phyloP scores from a whole-genome alignment of 805 yeast genomes.

The Maudiozyma saulgeensis region DNA sequence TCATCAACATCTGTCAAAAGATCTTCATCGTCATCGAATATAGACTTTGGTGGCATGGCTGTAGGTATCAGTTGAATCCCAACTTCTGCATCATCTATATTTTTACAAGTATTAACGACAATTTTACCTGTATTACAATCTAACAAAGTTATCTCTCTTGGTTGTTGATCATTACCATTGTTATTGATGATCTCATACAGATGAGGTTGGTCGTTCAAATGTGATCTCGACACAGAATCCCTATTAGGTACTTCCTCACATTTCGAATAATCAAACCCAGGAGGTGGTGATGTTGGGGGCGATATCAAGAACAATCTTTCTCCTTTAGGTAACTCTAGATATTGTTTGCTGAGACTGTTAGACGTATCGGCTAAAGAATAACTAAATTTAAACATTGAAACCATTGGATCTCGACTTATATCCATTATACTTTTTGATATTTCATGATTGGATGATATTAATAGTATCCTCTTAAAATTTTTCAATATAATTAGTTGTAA shows the following conservation, averaged over 20 bases:
- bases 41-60: slow-evolving; percentile 31
- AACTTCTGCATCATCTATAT: neutral
- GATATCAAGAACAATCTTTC: slow-evolving; percentile 32
- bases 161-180: neutral
- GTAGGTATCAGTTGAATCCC: slow-evolving; percentile 20
- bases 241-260: slow-evolving; percentile 31
- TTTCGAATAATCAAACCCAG: slow-evolving; percentile 31
- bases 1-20: neutral
- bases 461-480: slow-evolving; percentile 15
- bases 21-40: slow-evolving; percentile 29
- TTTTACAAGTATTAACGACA: slow-evolving; percentile 13
- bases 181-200: neutral
- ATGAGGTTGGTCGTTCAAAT: neutral
- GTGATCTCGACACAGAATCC: neutral
- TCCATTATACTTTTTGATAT: slow-evolving; percentile 7
- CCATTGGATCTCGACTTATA: neutral
- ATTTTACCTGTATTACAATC: slow-evolving; percentile 15
- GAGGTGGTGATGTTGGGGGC: slow-evolving; percentile 37
- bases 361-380: slow-evolving; percentile 13
- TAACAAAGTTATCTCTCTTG: slow-evolving; percentile 7
- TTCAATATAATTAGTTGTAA: slow-evolving; percentile 18
- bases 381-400: slow-evolving; percentile 3
- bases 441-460: slow-evolving; percentile 13
- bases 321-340: slow-evolving; percentile 28
- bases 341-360: slow-evolving; percentile 8